phyloP scores from a whole-genome alignment of 2,329 filamentous ascomycete species.

The Rutstroemia sydowiana region DNA sequence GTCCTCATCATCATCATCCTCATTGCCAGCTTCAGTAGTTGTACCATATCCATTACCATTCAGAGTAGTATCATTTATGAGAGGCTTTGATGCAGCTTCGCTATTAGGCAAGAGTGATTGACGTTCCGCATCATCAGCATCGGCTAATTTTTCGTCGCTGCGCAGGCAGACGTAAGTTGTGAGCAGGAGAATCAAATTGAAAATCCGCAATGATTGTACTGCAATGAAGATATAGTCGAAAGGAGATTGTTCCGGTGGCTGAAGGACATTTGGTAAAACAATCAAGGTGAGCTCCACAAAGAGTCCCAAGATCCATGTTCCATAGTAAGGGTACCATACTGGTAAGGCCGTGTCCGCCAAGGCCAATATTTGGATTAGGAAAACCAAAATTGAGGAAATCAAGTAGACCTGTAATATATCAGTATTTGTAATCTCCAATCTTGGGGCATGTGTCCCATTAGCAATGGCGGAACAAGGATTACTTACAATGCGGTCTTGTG shows the following conservation, averaged over 20 bases:
- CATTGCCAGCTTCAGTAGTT: constrained; percentile 15
- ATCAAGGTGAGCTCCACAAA: constrained; percentile 46
- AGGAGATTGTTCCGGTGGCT: constrained; percentile 14
- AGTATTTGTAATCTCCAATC: background rate
- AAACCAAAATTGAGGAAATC: constrained; percentile 56
- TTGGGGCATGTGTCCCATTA: background rate
- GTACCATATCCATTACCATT: constrained; percentile 25
- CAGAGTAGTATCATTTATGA: constrained; percentile 17
- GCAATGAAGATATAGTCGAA: constrained; percentile 21
- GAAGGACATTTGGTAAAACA: constrained; percentile 29
- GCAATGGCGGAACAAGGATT: background rate
- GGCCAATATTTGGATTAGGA: constrained; percentile 50
- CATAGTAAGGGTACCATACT: constrained; percentile 57
- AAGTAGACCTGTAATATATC: constrained; percentile 40
- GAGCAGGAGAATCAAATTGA: constrained; percentile 30
- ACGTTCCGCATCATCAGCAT: constrained; percentile 45
- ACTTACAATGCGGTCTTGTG: constrained; percentile 28
- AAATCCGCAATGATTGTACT: constrained; percentile 25
- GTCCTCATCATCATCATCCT: constrained; percentile 11
- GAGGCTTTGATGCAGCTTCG: constrained; percentile 27
- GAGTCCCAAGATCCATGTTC: constrained; percentile 53
- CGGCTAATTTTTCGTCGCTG: constrained; percentile 26
- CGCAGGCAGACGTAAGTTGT: constrained; percentile 29
- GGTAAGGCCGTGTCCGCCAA: constrained; percentile 43
- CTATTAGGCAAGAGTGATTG: constrained; percentile 48